phyloP scores from a whole-genome alignment of 176 grass and related monocot species.

The Alloteropsis semialata region DNA sequence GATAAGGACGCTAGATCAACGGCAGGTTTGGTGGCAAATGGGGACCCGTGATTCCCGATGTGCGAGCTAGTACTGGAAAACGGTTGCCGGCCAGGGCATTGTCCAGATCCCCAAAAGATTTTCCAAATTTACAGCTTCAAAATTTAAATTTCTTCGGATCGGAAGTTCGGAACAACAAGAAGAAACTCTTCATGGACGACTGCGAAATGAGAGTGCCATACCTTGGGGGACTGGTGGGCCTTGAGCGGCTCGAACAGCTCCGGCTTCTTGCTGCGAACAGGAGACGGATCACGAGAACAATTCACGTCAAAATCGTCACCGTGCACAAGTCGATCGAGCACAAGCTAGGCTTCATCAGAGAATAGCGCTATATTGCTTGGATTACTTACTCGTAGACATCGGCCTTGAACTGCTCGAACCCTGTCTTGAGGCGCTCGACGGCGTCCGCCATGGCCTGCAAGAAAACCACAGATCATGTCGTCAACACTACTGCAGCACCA shows the following conservation, averaged over 20 bases:
- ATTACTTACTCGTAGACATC: conserved; percentile 75
- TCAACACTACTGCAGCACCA: too few relatives aligned
- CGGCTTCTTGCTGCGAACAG: conserved; percentile 59
- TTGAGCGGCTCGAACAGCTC: conserved; percentile 72
- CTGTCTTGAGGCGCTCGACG: conserved; percentile 68
- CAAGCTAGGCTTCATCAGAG: neutral
- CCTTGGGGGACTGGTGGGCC: conserved; percentile 71
- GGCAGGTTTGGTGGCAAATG: neutral
- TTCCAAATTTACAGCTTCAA: neutral
- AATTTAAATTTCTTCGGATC: too few relatives aligned
- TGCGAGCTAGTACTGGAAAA: neutral
- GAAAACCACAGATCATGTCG: neutral
- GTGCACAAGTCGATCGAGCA: neutral
- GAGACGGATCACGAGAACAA: neutral
- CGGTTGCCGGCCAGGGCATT: neutral
- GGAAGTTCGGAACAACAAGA: too few relatives aligned
- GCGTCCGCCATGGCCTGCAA: conserved; percentile 75
- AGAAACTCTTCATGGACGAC: too few relatives aligned
- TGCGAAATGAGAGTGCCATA: neutral
- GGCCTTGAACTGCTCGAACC: conserved; percentile 90
- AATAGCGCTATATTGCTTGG: neutral
- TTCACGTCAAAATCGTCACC: neutral
- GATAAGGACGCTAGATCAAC: neutral
- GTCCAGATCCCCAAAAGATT: neutral
- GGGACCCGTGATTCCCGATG: neutral